A percentile compares a stretch with the other conserved stretches of the same genome.
These are phyloP conservation scores for Russula dissimulans DNA, from an alignment of 768 basidiomycete species.

Conservation along the genomic window DNA sequence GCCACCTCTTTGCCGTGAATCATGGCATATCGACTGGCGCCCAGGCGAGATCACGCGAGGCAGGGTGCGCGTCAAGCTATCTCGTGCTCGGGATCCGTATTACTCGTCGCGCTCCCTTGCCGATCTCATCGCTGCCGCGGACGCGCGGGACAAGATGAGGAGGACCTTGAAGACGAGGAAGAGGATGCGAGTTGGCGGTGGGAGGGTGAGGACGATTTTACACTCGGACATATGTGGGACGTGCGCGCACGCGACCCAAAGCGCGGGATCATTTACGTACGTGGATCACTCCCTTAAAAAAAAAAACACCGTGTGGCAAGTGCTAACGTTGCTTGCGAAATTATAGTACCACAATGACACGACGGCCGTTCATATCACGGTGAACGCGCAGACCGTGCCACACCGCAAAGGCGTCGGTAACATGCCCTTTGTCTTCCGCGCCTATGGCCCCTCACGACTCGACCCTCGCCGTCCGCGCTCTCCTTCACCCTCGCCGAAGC, in stretches of 20 bases:
- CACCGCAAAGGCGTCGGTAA: conserved; percentile 51
- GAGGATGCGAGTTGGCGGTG: conserved; percentile 47
- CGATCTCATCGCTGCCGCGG: conserved; percentile 18
- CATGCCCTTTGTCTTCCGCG: conserved; percentile 50
- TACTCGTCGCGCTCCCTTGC: conserved; percentile 23
- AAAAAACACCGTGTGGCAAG: background rate
- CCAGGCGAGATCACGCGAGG: conserved; percentile 44
- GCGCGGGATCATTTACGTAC: conserved; percentile 53
- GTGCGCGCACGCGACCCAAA: conserved; percentile 32
- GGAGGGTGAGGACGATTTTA: conserved; percentile 62
- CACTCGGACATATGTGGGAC: conserved; percentile 48
- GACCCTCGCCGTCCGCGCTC: background rate
- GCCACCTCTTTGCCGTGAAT: conserved; percentile 56
- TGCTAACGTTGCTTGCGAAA: background rate
- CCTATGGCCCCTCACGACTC: conserved; percentile 25
- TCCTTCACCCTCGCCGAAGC: background rate
- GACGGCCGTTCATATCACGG: conserved; percentile 53
- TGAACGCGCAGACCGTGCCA: conserved; percentile 44
- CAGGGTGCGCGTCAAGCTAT: conserved; percentile 23
- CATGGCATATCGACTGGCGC: conserved; percentile 36
- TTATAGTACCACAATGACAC: conserved; percentile 44
- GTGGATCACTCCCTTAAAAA: conserved; percentile 22
- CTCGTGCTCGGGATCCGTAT: conserved; percentile 26
- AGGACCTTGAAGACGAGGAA: conserved; percentile 14
- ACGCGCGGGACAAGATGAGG: conserved; percentile 6